Conservation (phyloP, 495 filamentous ascomycete genomes). For the Penicillium pulvis region DNA sequence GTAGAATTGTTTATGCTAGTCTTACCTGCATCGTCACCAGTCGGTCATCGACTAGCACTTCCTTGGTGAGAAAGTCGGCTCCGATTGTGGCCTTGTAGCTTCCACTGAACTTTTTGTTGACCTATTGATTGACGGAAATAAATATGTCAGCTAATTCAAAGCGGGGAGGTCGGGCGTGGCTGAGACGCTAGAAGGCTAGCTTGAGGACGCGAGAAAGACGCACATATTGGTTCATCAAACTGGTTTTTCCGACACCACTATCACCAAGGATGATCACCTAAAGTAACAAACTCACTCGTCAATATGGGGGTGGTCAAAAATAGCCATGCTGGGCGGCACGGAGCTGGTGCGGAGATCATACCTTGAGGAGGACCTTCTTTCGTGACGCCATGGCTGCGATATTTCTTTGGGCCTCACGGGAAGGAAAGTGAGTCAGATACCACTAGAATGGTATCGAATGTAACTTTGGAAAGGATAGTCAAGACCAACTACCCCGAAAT, state of each 20-base stretch:
- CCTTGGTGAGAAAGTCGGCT: constrained; percentile 97
- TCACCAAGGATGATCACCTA: constrained; percentile 98
- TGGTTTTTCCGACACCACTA: constrained; percentile 98
- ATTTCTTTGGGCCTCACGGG: constrained; percentile 11
- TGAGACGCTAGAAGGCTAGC: constrained; percentile 6
- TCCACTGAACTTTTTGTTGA: constrained; percentile 99
- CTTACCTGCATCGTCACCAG: constrained; percentile 97
- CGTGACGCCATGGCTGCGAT: constrained; percentile 73
- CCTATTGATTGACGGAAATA: constrained; percentile 50
- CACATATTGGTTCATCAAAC: constrained; percentile 99
- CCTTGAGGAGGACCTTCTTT: constrained; percentile 98
- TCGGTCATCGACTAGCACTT: constrained; percentile 95
- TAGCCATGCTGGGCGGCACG: constrained; percentile 8
- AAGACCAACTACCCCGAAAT: background rate
- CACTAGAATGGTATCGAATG: background rate
- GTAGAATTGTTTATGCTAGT: constrained; percentile 5
- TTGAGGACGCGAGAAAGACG: constrained; percentile 33
- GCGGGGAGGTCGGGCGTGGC: constrained; percentile 9
- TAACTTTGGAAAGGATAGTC: constrained; percentile 11
- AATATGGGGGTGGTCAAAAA: background rate
- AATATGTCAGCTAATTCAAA: constrained; percentile 25
- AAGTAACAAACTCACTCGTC: background rate
- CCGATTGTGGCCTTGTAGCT: constrained; percentile 99
- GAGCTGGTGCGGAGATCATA: constrained; percentile 46
- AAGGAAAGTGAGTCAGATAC: constrained; percentile 6